Evolutionary conservation across 169 alveolate species (phyloP), one percentile per base, ranked within the genome.

Genomic region (Besnoitia besnoiti): DNA sequence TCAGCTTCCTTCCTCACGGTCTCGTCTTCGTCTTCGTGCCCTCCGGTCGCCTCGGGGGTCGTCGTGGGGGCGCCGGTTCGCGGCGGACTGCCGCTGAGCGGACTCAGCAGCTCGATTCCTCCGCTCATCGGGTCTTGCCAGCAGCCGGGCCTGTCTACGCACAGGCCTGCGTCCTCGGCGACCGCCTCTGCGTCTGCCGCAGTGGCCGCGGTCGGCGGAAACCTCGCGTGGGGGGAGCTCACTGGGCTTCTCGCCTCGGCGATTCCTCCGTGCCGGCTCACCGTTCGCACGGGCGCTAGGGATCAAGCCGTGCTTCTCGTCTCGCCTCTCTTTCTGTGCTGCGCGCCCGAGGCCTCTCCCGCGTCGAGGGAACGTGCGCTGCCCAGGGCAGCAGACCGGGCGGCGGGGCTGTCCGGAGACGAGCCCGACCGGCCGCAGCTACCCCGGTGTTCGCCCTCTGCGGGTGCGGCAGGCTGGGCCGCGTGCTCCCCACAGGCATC

Each of bases 191-290:
- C 55, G 12, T 55, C 67, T 3, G 67, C 24, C 67, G 51, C 85
- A 14, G n/a, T n/a, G n/a, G n/a, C n/a, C n/a, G 85, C 85, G 49
- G 62, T 44, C 79, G 77, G 75, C 24, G 89, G 76, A 40, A 87
- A 77, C 55, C 85, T 90, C 85, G 61, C 44, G 76, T 90, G 93
- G 93, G 93, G 93, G 30, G 93, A 67, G 10, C 55, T 90, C 51
- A 79, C 89, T 55, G 93, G 93, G 50, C 79, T 90, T 10, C 85
- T 90, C 46, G 87, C 93, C 49, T 90, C 75, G 7, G 51, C 73
- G 1, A 80, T 90, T n/a, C 93, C 93, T 0, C 90, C 93, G 39
- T 90, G 93, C 59, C 93, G 93, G 67, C 44, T 90, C 76, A 85
- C 89, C n/a, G 76, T 90, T 55, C 73, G 85, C 16, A 79, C 93